These are phyloP conservation scores for Carex scoparia DNA, from an alignment of 176 grass and related monocot species.

Conservation along the genomic window DNA sequence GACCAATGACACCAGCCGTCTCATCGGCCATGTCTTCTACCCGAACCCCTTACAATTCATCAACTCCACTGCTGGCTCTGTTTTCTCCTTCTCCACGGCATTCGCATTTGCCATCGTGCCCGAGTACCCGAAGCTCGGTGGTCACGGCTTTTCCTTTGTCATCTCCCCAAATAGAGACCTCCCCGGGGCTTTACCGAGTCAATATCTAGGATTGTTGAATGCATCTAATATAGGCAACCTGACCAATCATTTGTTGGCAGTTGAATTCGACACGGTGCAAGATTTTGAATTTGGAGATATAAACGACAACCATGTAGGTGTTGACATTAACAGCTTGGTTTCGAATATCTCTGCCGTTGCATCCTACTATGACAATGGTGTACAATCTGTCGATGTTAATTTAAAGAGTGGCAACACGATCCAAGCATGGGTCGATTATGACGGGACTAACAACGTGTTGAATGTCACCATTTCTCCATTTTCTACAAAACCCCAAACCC, in stretches of 20 bases:
- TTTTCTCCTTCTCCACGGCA: slow-evolving; percentile 69
- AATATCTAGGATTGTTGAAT: slow-evolving; percentile 70
- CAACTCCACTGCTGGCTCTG: slow-evolving; percentile 38
- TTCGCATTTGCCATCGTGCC: slow-evolving; percentile 72
- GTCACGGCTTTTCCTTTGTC: slow-evolving; percentile 70
- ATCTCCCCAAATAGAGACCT: slow-evolving; percentile 40
- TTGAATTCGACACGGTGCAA: slow-evolving; percentile 95
- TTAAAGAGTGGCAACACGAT: slow-evolving; percentile 56
- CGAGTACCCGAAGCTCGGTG: slow-evolving; percentile 68
- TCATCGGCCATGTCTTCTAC: slow-evolving; percentile 53
- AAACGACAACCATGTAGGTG: slow-evolving; percentile 83
- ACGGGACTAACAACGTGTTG: slow-evolving; percentile 34
- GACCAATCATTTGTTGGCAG: slow-evolving; percentile 76
- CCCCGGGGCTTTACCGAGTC: slow-evolving; percentile 65
- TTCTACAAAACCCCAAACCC: slow-evolving; percentile 37
- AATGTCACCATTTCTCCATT: slow-evolving; percentile 37
- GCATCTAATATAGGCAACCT: slow-evolving; percentile 50
- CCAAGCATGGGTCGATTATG: slow-evolving; percentile 77
- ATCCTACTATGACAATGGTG: slow-evolving; percentile 19
- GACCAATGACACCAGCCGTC: slow-evolving; percentile 63
- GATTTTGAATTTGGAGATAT: slow-evolving; percentile 91
- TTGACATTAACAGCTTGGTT: slow-evolving; percentile 56
- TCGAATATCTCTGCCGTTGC: slow-evolving; percentile 53
- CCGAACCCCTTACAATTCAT: slow-evolving; percentile 28
- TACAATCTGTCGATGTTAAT: slow-evolving; percentile 30